Evolutionary conservation across 1,284 basidiomycete species (phyloP).

Genomic region (Marasmius fiardii): DNA sequence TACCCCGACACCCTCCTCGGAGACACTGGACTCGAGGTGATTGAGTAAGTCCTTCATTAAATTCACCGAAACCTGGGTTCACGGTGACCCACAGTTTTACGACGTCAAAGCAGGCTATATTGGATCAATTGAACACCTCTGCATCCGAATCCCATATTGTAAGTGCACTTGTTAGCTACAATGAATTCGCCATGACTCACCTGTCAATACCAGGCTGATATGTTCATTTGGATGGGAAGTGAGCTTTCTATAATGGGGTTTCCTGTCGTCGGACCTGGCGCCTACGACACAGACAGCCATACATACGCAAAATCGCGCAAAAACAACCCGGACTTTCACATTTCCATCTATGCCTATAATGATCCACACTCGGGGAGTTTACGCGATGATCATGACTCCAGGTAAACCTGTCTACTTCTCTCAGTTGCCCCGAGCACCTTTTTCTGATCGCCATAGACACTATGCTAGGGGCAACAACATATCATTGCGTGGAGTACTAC

Average conservation of each 20-base stretch:
- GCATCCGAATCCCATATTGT: conserved; percentile 27
- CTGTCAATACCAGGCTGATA: conserved; percentile 25
- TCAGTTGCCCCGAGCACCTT: background rate
- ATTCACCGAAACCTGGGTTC: background rate
- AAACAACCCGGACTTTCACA: background rate
- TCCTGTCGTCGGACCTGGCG: conserved; percentile 30
- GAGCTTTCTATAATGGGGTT: conserved; percentile 30
- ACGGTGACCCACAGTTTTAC: conserved; percentile 31
- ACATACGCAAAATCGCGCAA: conserved; percentile 14
- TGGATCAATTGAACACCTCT: conserved; percentile 34
- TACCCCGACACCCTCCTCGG: conserved; percentile 21
- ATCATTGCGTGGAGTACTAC: conserved; percentile 27
- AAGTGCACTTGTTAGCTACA: conserved; percentile 9
- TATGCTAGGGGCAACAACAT: background rate
- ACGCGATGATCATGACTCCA: background rate
- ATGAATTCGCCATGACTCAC: conserved; percentile 7
- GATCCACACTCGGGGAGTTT: background rate
- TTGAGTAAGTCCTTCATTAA: conserved; percentile 36
- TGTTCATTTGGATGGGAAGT: conserved; percentile 40
- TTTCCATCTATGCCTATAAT: background rate
- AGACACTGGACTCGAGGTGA: conserved; percentile 30
- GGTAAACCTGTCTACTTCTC: background rate
- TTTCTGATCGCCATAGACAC: background rate
- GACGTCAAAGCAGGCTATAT: conserved; percentile 37
- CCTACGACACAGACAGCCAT: background rate